These are phyloP conservation scores for Anisodus acutangulus DNA, from an alignment of 257 asterid species.

Conservation along the genomic window DNA sequence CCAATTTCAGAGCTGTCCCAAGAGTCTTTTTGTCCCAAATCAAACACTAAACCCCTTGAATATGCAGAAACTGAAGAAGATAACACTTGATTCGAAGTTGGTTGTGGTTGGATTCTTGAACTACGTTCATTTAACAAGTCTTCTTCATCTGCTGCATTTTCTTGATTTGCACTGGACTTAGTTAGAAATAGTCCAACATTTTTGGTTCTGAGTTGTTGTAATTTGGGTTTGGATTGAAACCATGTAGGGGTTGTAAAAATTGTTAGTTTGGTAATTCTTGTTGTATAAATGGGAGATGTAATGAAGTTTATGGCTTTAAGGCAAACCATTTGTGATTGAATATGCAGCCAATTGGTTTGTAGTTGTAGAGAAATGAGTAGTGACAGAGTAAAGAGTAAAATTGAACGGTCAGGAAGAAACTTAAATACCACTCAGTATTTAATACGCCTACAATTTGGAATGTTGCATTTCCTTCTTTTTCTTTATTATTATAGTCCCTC, in stretches of 20 bases:
- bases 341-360: background rate
- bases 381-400: background rate
- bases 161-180: conserved; percentile 31
- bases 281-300: background rate
- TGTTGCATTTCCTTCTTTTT: too few species aligned
- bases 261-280: conserved; percentile 38
- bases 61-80: too few species aligned
- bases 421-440: conserved; percentile 12
- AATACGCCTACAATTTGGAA: conserved; percentile 17
- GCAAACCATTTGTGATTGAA: background rate
- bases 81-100: too few species aligned
- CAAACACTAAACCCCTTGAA: too few species aligned
- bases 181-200: too few species aligned
- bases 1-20: conserved; percentile 85
- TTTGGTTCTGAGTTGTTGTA: too few species aligned
- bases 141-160: conserved; percentile 30
- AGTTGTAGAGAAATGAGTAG: background rate
- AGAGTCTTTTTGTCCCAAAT: conserved; percentile 34
- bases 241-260: conserved; percentile 38
- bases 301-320: conserved; percentile 9
- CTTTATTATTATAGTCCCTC: too few species aligned
- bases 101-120: background rate
- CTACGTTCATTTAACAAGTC: conserved; percentile 28
- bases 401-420: background rate
- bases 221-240: conserved; percentile 28